Evolutionary conservation across 345 rosid species (phyloP).

Genomic region (Brassica rapa): DNA sequence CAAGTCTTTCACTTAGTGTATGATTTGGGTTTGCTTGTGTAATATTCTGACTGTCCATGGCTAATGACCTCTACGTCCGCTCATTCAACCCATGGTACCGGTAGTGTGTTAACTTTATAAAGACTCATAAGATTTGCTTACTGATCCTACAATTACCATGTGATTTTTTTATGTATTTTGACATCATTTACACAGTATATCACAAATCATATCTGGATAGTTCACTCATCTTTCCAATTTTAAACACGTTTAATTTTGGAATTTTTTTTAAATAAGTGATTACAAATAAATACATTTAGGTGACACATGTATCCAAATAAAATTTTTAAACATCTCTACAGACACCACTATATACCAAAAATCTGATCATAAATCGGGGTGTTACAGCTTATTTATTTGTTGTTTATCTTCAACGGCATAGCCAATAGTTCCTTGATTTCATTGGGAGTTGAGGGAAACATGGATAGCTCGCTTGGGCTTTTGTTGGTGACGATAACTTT

Average conservation of each 20-base stretch:
- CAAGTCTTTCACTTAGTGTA: constrained; percentile 1
- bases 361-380: not conserved
- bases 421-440: not conserved
- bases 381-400: not conserved
- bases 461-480: constrained; percentile 4
- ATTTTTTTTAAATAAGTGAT: not conserved
- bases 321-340: not conserved
- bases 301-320: not conserved
- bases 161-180: too few species aligned
- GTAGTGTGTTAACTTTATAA: too few species aligned
- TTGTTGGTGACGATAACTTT: not conserved
- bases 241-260: too few species aligned
- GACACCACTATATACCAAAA: not conserved
- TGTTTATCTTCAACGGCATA: not conserved
- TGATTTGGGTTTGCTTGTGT: constrained; percentile 2
- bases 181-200: too few species aligned
- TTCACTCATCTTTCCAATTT: too few species aligned
- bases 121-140: not conserved
- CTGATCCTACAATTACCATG: too few species aligned
- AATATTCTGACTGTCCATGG: not conserved
- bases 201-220: too few species aligned
- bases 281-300: not conserved
- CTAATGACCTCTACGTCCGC: not conserved
- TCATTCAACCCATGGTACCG: not conserved
- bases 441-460: not conserved